Evolutionary conservation across 441 rosid genomes (phyloP).

Genomic region (Sinapis alba): DNA sequence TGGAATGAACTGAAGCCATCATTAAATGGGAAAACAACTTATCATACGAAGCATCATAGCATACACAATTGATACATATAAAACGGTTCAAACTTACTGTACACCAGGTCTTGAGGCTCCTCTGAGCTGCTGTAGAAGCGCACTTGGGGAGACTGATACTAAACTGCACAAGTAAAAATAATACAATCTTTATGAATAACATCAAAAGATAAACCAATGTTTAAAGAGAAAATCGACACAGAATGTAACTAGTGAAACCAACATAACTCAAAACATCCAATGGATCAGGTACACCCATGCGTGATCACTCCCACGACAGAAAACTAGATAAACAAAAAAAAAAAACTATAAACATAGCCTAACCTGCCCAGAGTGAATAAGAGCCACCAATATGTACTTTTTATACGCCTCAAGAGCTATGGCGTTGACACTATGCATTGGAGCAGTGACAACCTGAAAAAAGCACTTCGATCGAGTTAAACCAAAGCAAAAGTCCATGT

Average conservation of each 20-base stretch:
- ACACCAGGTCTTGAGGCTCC: conserved; percentile 65
- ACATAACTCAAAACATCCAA: conserved; percentile 21
- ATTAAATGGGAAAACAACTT: conserved; percentile 10
- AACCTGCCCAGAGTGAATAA: conserved; percentile 87
- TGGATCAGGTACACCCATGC: background rate
- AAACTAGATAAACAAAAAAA: background rate
- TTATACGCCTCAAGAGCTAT: conserved; percentile 95
- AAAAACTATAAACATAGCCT: background rate
- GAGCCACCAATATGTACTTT: conserved; percentile 84
- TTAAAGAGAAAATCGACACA: conserved; percentile 4
- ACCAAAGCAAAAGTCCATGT: conserved; percentile 8
- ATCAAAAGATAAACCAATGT: conserved; percentile 17
- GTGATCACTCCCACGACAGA: background rate
- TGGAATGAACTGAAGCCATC: conserved; percentile 5
- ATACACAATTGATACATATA: background rate
- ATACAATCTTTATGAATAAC: conserved; percentile 20
- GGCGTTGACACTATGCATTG: conserved; percentile 75
- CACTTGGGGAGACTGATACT: conserved; percentile 77
- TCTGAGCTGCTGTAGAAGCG: conserved; percentile 78
- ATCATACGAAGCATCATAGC: background rate
- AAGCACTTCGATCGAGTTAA: conserved; percentile 12
- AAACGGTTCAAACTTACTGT: conserved; percentile 47
- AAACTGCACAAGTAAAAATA: conserved; percentile 52
- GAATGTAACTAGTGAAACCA: background rate
- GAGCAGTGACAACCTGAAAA: conserved; percentile 88